Percentiles rank a stretch among this genome's conserved stretches.
phyloP scores from a whole-genome alignment of 2,329 filamentous ascomycete species.

The Pyrenochaeta sp. region DNA sequence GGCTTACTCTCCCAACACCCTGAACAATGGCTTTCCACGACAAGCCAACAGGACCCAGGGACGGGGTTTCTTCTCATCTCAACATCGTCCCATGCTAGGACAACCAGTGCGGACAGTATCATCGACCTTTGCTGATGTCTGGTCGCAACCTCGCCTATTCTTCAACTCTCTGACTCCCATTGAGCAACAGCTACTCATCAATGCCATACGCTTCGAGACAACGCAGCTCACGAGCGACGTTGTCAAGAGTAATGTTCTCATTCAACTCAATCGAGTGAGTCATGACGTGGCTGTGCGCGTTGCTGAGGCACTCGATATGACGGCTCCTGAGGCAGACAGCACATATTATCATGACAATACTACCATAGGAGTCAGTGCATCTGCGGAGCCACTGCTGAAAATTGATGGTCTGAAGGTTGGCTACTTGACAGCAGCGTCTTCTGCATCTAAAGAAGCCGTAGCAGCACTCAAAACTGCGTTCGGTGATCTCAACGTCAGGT shows the following conservation, averaged over 20 bases:
- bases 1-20: constrained; percentile 71
- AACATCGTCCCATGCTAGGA: constrained; percentile 62
- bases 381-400: constrained; percentile 64
- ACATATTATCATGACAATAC: constrained; percentile 74
- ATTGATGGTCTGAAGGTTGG: constrained; percentile 71
- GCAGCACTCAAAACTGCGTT: constrained; percentile 64
- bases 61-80: constrained; percentile 74
- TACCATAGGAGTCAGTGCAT: constrained; percentile 67
- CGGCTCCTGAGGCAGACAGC: constrained; percentile 65
- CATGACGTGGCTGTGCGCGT: constrained; percentile 73
- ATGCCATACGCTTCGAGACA: constrained; percentile 76
- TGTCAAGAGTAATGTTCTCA: constrained; percentile 71
- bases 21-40: constrained; percentile 68
- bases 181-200: constrained; percentile 75
- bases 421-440: constrained; percentile 63
- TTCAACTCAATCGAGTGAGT: constrained; percentile 72
- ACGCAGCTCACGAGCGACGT: constrained; percentile 64
- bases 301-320: constrained; percentile 66
- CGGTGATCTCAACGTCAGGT: constrained; percentile 60
- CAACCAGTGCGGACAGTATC: constrained; percentile 65
- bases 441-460: constrained; percentile 50
- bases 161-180: constrained; percentile 72
- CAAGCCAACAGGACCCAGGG: constrained; percentile 71
- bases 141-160: constrained; percentile 75
- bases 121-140: constrained; percentile 73